Evolutionary conservation across 108 stramenopile genomes (phyloP), one percentile per base, ranked within the genome.

Genomic region (Fistulifera solaris): DNA sequence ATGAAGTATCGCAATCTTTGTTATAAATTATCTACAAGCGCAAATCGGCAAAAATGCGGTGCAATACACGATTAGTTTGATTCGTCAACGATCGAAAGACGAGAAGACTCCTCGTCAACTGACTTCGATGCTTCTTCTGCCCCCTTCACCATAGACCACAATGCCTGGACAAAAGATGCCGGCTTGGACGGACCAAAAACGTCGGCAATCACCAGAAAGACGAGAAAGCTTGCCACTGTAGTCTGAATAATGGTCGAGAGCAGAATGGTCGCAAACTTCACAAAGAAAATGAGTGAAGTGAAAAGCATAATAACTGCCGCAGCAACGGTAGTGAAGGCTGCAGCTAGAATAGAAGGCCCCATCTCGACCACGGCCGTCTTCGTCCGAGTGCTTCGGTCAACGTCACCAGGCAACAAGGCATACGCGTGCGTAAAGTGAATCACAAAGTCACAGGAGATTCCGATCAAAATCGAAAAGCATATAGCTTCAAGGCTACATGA

Each of bases 391-490:
- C 45, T 31, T 5, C 70, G 52, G 22, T 48, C 46, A 12, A 63
- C 48, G 16, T 50, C 44, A 7, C 77, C 77, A 23, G 52, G 51
- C n/a, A 58, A 50, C 46, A 61, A 47, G 5, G 58, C 26, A 38
- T 79, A 79, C 22, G 72, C 65, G 49, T 79, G 77, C 27, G 57
- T 58, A 49, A 79, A 75, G 46, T 79, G 77, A 40, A 79, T 67
- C 2, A 79, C 73, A 48, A 79, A 79, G 38, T 79, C 77, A 21
- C 62, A 66, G 38, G 54, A 48, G 13, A 79, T 59, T 17, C 77
- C 77, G 40, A 79, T 71, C 63, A 79, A 31, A 68, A 79, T 79
- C 13, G 77, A 70, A 42, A 79, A 79, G 45, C 70, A 74, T 13
- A 74, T 63, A 2, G 59, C 52, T 47, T 79, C 77, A 40, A 70